Conservation (phyloP, 2,329 filamentous ascomycete species). For the Lasiodiplodia sp. region DNA sequence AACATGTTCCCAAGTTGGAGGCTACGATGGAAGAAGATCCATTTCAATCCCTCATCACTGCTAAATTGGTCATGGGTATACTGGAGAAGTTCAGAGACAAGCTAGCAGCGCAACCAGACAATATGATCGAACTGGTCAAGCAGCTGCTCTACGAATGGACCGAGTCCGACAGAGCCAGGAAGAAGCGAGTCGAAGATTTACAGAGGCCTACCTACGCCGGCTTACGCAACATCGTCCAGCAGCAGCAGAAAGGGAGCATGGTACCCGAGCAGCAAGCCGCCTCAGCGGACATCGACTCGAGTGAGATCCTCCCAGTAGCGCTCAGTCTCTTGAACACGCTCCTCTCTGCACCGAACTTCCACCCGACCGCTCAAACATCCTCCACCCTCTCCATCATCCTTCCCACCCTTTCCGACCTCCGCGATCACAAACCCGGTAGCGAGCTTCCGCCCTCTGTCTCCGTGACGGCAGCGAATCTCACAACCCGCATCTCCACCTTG, state of each 20-base stretch:
- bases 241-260: not conserved
- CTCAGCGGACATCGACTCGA: constrained; percentile 37
- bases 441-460: constrained; percentile 50
- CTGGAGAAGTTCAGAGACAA: constrained; percentile 69
- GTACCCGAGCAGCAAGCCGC: not conserved
- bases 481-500: constrained; percentile 57
- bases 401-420: constrained; percentile 39
- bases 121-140: constrained; percentile 69
- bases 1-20: constrained; percentile 26
- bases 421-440: constrained; percentile 30
- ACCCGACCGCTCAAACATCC: constrained; percentile 39
- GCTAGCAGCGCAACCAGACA: constrained; percentile 68
- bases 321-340: constrained; percentile 50
- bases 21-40: constrained; percentile 51
- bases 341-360: constrained; percentile 44
- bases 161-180: constrained; percentile 55
- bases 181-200: constrained; percentile 38
- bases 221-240: constrained; percentile 39
- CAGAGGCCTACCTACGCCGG: constrained; percentile 38
- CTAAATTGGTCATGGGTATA: constrained; percentile 70
- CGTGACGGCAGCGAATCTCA: constrained; percentile 17
- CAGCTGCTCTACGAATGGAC: constrained; percentile 61
- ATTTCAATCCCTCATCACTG: constrained; percentile 60
- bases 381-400: constrained; percentile 36
- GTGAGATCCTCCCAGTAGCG: constrained; percentile 50